phyloP scores from a whole-genome alignment of 1,284 basidiomycete species.

The Chalciporus sp. region DNA sequence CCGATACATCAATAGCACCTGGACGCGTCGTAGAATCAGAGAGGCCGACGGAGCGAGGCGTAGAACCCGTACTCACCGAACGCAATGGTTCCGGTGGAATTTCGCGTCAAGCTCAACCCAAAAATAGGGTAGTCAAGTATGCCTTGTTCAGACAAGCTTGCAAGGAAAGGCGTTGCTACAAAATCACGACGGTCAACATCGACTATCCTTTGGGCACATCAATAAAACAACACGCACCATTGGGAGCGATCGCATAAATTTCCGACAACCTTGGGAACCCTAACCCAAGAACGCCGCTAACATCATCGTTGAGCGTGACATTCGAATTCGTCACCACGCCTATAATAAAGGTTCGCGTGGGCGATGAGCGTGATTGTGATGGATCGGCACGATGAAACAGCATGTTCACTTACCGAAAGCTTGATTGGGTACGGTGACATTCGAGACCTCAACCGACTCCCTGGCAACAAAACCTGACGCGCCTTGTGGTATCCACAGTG shows the following conservation, averaged over 20 bases:
- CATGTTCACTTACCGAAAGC: slow-evolving; percentile 56
- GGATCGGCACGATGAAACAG: slow-evolving; percentile 7
- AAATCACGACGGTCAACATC: slow-evolving; percentile 1
- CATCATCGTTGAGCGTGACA: slow-evolving; percentile 58
- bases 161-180: slow-evolving; percentile 67
- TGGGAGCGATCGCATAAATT: slow-evolving; percentile 48
- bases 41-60: not conserved
- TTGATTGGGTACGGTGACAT: slow-evolving; percentile 60
- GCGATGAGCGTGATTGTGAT: not conserved
- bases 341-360: slow-evolving; percentile 24
- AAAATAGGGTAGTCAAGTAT: slow-evolving; percentile 73
- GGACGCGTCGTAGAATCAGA: slow-evolving; percentile 5
- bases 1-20: slow-evolving; percentile 73
- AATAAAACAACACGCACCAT: slow-evolving; percentile 46
- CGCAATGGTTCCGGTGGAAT: slow-evolving; percentile 61
- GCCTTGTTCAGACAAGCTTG: slow-evolving; percentile 61
- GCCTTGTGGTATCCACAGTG: slow-evolving; percentile 38
- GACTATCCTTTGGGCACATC: too few relatives aligned
- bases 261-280: slow-evolving; percentile 74
- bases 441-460: slow-evolving; percentile 61
- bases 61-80: slow-evolving; percentile 48
- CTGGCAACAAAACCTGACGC: slow-evolving; percentile 69
- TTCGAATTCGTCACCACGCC: slow-evolving; percentile 64
- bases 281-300: slow-evolving; percentile 72
- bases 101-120: slow-evolving; percentile 62